A percentile compares a stretch with the other conserved stretches of the same genome.
These are phyloP conservation scores for Gelatoporia subvermispora DNA, from an alignment of 768 basidiomycete genomes.

Conservation along the genomic window DNA sequence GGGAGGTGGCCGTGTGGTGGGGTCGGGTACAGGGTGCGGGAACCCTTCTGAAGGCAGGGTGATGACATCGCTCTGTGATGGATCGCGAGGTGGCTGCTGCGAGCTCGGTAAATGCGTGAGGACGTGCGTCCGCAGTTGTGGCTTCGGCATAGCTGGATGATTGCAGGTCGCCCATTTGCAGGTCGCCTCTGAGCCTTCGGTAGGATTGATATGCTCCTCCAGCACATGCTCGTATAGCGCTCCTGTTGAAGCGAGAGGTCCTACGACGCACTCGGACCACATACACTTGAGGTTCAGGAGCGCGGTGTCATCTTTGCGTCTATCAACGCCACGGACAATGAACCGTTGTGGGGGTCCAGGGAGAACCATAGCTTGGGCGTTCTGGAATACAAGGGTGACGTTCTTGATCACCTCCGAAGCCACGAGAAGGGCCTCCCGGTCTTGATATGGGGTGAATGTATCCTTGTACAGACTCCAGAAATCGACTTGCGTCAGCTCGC, in stretches of 20 bases:
- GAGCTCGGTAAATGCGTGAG: slow-evolving; percentile 71
- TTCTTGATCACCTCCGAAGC: slow-evolving; percentile 96
- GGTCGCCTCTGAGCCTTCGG: slow-evolving; percentile 39
- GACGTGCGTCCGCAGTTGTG: slow-evolving; percentile 58
- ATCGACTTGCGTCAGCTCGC: slow-evolving; percentile 88
- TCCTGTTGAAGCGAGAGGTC: slow-evolving; percentile 46
- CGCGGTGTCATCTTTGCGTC: slow-evolving; percentile 52
- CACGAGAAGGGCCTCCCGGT: slow-evolving; percentile 58
- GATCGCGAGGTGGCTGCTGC: slow-evolving; percentile 51
- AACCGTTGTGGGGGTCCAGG: slow-evolving; percentile 70
- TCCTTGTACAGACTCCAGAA: slow-evolving; percentile 95
- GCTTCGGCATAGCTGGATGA: slow-evolving; percentile 40
- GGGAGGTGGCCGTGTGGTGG: slow-evolving; percentile 66
- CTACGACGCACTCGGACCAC: slow-evolving; percentile 47
- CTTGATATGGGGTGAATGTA: slow-evolving; percentile 60
- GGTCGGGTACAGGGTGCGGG: slow-evolving; percentile 52
- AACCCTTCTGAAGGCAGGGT: slow-evolving; percentile 56
- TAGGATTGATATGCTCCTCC: slow-evolving; percentile 44
- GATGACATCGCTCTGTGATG: slow-evolving; percentile 69
- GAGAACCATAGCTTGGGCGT: slow-evolving; percentile 84
- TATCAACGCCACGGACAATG: slow-evolving; percentile 81
- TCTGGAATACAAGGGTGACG: slow-evolving; percentile 78
- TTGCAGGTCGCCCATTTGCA: slow-evolving; percentile 77
- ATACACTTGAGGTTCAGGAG: slow-evolving; percentile 78
- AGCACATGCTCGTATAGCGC: slow-evolving; percentile 73